Evolutionary conservation across 73 alveolate species (phyloP), one percentile per base, ranked within the genome.

Genomic region (Paramecium sexaurelia): DNA sequence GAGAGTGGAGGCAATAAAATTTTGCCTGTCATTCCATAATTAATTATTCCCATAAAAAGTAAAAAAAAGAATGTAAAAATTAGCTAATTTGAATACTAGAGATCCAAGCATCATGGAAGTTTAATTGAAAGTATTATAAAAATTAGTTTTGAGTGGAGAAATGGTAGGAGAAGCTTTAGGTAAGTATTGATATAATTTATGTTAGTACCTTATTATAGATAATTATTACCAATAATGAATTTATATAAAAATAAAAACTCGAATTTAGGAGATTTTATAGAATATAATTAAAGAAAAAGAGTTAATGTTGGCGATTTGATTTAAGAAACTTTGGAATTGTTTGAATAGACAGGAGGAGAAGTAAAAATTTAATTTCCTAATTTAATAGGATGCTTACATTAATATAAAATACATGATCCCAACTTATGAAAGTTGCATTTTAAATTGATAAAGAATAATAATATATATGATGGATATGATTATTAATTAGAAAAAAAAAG

Each of bases 351-450:
- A 75, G 99, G 99, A 29, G 99, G 99, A 69, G 99, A 98, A 55
- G 95, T 91, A 51, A 51, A 20, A 51, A 29, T 22, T n/a, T 45
- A 35, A 82, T 8, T n/a, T 84, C 15, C 17, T n/a, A 13, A 33
- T 1, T 45, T 45, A 45, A 45, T 92, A 94, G 96, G 99, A 98
- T 94, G 99, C 99, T 56, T 98, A 98, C 95, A 98, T 98, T 96
- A 98, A 98, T 97, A 98, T 98, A 95, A 98, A 99, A 98, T 99
- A 99, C 96, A 99, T 99, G 99, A 98, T 99, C 88, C 99, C 99
- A 22, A 98, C 99, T 55, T 99, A 99, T 85, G 99, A 99, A 93
- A 95, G 99, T 85, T 99, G 99, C 84, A 99, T 98, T 7, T 96
- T 96, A 55, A 92, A 93, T 93, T 95, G 95, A 51, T 19, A 17